Base-by-base conservation (phyloP, 805 yeast genomes). In the Pichia nanzhaoensis region DNA sequence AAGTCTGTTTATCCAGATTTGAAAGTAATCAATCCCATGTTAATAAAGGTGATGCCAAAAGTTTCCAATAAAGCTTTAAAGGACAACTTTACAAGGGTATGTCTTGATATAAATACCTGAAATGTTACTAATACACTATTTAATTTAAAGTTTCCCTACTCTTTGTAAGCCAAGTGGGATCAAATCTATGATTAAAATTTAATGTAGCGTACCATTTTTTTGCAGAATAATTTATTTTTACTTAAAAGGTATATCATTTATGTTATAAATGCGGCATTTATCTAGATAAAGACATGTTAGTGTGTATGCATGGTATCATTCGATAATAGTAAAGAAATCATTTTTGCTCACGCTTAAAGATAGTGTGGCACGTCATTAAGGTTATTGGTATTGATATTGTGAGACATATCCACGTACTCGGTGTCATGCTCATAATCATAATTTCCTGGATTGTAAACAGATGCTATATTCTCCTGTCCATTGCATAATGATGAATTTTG, bases 361-460 rank as follows among this genome's bases (percentile, higher is more conserved):
- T 34, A 34, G 10, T 13, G n/a, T 7, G 16, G 20, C 16, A 17
- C 16, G 17, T 22, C 13, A 19, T 12, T 19, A 18, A 6, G 24
- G 6, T 5, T 24, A 6, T 18, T 8, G n/a, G 13, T 20, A n/a
- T 21, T 17, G n/a, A 32, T 10, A 5, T 24, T 19, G 3, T 34
- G 42, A 13, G 47, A 46, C 53, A 51, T 50, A 16, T 50, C 52
- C 5, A 51, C 45, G 14, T 44, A 47, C 3, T 51, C 54, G 4
- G 45, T 36, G 14, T 49, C 51, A 28, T 38, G 19, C 13, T 44
- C 41, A 20, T 39, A 37, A 14, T 49, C 51, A 17, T 39, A 41
- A 21, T 49, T 46, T 3, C 53, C 61, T 1, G 61, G 58, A 31
- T 55, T 52, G 41, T 59, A 60, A 17, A 57, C 57, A 9, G 57